Percentiles rank a stretch among this genome's conserved stretches.
Evolutionary conservation across 164 flowering plant genomes (phyloP).

Genomic region (Saururus chinensis): DNA sequence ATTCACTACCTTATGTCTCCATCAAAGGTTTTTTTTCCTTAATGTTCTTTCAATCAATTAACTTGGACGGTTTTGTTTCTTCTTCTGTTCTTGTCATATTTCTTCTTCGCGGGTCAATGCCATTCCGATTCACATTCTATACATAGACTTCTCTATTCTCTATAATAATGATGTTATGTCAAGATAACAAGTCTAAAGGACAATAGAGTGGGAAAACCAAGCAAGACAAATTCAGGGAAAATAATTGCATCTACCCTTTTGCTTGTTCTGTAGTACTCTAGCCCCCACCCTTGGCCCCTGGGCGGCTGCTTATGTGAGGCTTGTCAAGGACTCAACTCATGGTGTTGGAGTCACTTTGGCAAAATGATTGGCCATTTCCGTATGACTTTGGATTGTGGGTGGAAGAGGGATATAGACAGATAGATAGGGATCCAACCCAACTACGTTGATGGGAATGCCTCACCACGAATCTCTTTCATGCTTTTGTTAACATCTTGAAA

Average conservation of each 20-base stretch:
- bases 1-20: conserved; percentile 22
- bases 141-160: neutral
- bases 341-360: neutral
- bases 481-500: neutral
- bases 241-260: conserved; percentile 3
- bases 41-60: conserved; percentile 7
- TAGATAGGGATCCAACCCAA: conserved; percentile 2
- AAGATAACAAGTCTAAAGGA: too few relatives aligned
- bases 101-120: conserved; percentile 11
- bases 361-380: neutral
- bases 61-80: conserved; percentile 10
- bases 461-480: neutral
- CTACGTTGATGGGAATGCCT: neutral
- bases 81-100: conserved; percentile 1
- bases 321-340: conserved; percentile 1
- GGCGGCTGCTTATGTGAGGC: conserved; percentile 6
- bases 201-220: neutral
- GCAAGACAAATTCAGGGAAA: conserved; percentile 8
- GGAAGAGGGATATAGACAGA: neutral
- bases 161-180: neutral
- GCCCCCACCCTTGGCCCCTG: conserved; percentile 1
- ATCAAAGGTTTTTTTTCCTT: conserved; percentile 9
- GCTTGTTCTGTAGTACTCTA: conserved; percentile 4
- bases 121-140: neutral
- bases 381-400: neutral